Evolutionary conservation across 176 grass and related monocot species (phyloP), one percentile per base, ranked within the genome.

Genomic region (Cymbopogon citratus): DNA sequence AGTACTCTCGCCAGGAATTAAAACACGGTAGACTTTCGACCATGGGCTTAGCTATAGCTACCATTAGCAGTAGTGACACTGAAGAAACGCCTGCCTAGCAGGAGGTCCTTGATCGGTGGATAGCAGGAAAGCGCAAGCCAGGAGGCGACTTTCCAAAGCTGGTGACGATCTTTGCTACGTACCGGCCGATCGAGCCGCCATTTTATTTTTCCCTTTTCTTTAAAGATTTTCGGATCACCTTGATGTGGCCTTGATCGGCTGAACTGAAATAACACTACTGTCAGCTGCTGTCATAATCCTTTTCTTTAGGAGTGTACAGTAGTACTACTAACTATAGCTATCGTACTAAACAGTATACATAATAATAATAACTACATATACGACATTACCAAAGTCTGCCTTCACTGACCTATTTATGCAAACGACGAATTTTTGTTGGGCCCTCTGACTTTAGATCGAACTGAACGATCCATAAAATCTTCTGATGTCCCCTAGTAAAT

Each of bases 211-310:
- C 10, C 5, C 5, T 36, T 46, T 39, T 35, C 12, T 70, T 24
- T 14, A 45, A 27, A 91, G 67, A 82, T 38, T 78, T 78, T 54
- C 38, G 57, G 38, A 45, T 33, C 64, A 71, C 71, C 64, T 18
- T 24, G 72, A 74, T 16, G 75, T 35, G 34, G 34, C n/a, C n/a
- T n/a, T n/a, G n/a, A n/a, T n/a, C n/a, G 46, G 46, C 46, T 48
- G 14, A 48, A 48, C 45, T 48, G 4, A 48, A 48, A 16, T 68
- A 5, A 68, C 35, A 33, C 35, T 4, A 12, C 12, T 31, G 4
- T 39, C 35, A 70, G 9, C 13, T 31, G 28, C 33, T 59, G 46
- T 49, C 46, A 24, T 66, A 29, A 31, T 66, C 31, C 15, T 12
- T 7, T 19, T 34, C 15, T 44, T 38, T 25, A 61, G 21, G 38